These are phyloP conservation scores for Kodamaea leandrae DNA, from an alignment of 805 yeast genomes.

Conservation along the genomic window DNA sequence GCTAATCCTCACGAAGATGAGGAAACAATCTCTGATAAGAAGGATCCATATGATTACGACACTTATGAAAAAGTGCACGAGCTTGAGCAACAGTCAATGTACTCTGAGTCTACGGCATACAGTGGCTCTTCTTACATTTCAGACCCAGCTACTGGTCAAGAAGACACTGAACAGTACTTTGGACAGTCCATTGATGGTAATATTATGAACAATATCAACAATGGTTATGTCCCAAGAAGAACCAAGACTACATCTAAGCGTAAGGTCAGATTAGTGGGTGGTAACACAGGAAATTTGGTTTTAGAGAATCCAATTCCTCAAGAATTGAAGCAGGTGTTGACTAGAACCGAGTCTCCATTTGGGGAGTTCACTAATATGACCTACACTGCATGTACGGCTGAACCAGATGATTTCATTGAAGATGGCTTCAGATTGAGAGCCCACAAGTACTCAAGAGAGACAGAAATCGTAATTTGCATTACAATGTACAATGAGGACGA, in stretches of 20 bases:
- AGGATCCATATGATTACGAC: constrained; percentile 32
- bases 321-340: constrained; percentile 77
- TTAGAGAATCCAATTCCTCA: constrained; percentile 94
- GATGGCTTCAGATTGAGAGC: constrained; percentile 86
- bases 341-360: constrained; percentile 69
- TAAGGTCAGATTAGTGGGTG: constrained; percentile 63
- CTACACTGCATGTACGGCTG: constrained; percentile 94
- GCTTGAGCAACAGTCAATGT: constrained; percentile 33
- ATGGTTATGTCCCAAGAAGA: constrained; percentile 53
- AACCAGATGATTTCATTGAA: constrained; percentile 78
- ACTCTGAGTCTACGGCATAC: constrained; percentile 36
- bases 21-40: constrained; percentile 30
- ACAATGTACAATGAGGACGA: constrained; percentile 99
- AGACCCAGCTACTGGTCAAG: constrained; percentile 16
- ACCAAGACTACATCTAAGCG: constrained; percentile 68
- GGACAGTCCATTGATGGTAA: constrained; percentile 47
- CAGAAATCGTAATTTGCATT: constrained; percentile 86
- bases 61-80: constrained; percentile 35
- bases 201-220: constrained; percentile 43
- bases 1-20: constrained; percentile 36
- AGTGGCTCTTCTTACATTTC: constrained; percentile 29
- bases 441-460: constrained; percentile 83
- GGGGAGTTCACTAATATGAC: constrained; percentile 96
- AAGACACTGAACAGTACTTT: constrained; percentile 32
- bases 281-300: constrained; percentile 73